phyloP scores from a whole-genome alignment of 108 stramenopile genomes.

The Pseudonitzschia multiseries region DNA sequence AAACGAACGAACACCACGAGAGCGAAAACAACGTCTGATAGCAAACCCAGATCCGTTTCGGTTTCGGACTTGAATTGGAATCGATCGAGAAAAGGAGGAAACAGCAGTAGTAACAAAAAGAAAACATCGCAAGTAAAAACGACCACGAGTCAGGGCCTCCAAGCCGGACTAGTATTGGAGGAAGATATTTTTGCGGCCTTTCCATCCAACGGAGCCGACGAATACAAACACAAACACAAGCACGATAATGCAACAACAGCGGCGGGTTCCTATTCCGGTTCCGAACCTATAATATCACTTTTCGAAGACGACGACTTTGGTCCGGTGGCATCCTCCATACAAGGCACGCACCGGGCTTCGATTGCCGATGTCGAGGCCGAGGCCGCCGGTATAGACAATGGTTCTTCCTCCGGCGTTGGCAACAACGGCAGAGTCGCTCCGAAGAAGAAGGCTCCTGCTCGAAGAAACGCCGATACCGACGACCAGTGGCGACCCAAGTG shows the following conservation, averaged over 20 bases:
- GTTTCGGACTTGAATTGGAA: too few species aligned
- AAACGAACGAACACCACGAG: too few species aligned
- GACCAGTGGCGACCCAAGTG: constrained; percentile 6
- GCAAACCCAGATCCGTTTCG: too few species aligned
- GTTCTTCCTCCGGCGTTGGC: background rate
- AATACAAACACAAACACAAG: background rate
- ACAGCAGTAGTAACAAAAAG: background rate
- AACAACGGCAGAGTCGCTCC: background rate
- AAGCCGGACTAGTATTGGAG: constrained; percentile 30
- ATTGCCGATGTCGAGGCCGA: background rate
- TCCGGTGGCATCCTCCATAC: constrained; percentile 25
- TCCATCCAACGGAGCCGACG: background rate
- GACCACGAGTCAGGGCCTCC: constrained; percentile 15
- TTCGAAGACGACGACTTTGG: constrained; percentile 30
- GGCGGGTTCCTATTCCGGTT: too few species aligned
- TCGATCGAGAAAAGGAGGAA: too few species aligned
- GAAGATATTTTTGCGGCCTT: constrained; percentile 23
- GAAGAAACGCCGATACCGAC: background rate
- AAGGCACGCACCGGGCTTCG: constrained; percentile 21
- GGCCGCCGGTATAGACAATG: background rate
- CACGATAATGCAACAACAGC: too few species aligned
- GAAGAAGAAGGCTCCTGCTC: background rate
- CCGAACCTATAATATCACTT: too few species aligned
- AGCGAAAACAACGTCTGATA: too few species aligned
- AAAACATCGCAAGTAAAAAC: background rate